Conservation (phyloP, 257 asterid species). For the Solanum ossicruentum region DNA sequence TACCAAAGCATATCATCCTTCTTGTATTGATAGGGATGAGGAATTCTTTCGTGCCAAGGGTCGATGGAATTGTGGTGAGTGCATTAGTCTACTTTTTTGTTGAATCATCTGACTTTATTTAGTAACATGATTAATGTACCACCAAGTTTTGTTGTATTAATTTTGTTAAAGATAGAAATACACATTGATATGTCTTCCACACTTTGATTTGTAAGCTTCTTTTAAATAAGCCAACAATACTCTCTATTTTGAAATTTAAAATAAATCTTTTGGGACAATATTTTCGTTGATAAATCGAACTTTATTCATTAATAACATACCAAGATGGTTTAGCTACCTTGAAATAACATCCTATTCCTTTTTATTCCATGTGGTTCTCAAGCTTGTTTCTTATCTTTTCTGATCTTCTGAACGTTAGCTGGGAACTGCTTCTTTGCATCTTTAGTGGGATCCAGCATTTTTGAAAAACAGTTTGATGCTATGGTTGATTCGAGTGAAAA, state of each 20-base stretch:
- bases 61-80: conserved; percentile 92
- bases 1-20: conserved; percentile 92
- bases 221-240: background rate
- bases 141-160: background rate
- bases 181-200: background rate
- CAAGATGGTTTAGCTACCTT: background rate
- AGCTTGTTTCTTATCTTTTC: background rate
- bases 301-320: background rate
- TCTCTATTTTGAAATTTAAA: background rate
- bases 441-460: background rate
- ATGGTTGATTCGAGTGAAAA: background rate
- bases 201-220: background rate
- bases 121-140: background rate
- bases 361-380: background rate
- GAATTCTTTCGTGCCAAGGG: conserved; percentile 87
- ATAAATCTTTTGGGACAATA: background rate
- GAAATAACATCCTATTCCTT: background rate
- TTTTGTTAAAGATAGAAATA: background rate
- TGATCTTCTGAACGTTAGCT: background rate
- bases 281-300: background rate
- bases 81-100: background rate
- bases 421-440: background rate
- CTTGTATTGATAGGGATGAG: conserved; percentile 85
- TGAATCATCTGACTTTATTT: background rate
- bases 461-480: background rate